Evolutionary conservation across 78 protist genomes (phyloP).

Genomic region (Dictyostelium discoideum): dicty_2.7 NC_007089.4:5928001-5928500

Average conservation of each 20-base stretch:
- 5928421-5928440: constrained; percentile 12
- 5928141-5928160: not conserved
- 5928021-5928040: not conserved
- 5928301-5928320: not conserved
- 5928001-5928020: not conserved
- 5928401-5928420: constrained; percentile 55
- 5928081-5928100: not conserved
- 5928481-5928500: constrained; percentile 76
- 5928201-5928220: not conserved
- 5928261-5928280: not conserved
- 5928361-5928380: constrained; percentile 63
- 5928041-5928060: not conserved
- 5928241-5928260: not conserved
- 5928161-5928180: not conserved
- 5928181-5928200: not conserved
- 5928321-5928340: constrained; percentile 18
- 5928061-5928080: not conserved
- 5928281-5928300: not conserved
- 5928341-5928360: constrained; percentile 40
- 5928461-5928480: constrained; percentile 51
- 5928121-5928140: not conserved
- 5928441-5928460: constrained; percentile 44
- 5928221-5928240: not conserved
- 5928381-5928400: constrained; percentile 65
- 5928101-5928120: not conserved